Percentiles rank a stretch among this genome's conserved stretches.
These are phyloP conservation scores for Penicillium sp. DNA, from an alignment of 2,329 filamentous ascomycete genomes.

Conservation along the genomic window DNA sequence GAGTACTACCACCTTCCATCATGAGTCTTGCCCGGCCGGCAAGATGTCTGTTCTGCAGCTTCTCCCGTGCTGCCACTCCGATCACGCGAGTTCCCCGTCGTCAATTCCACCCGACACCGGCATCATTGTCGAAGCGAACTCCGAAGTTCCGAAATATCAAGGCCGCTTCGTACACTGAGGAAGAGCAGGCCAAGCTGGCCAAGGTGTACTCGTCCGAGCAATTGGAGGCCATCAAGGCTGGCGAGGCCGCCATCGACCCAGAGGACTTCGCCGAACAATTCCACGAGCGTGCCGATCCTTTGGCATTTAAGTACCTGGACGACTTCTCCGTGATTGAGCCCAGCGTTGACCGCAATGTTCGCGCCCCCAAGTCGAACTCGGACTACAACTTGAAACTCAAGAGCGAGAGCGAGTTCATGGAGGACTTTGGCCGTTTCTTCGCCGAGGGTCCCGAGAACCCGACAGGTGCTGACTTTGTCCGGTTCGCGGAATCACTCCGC, in stretches of 20 bases:
- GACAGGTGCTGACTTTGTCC: constrained; percentile 42
- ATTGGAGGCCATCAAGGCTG: constrained; percentile 75
- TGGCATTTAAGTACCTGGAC: constrained; percentile 73
- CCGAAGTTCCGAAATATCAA: constrained; percentile 42
- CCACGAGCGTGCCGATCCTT: constrained; percentile 67
- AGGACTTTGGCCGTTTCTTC: constrained; percentile 54
- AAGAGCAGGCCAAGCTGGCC: constrained; percentile 62
- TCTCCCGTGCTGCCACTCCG: constrained; percentile 41
- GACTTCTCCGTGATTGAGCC: constrained; percentile 77
- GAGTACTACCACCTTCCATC: constrained; percentile 24
- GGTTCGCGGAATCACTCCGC: constrained; percentile 47
- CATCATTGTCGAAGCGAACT: constrained; percentile 38
- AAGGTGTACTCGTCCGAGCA: constrained; percentile 77
- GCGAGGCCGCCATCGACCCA: constrained; percentile 71
- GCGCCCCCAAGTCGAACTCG: constrained; percentile 50
- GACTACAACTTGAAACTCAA: constrained; percentile 61
- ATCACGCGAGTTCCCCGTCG: constrained; percentile 46
- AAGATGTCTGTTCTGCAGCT: constrained; percentile 52
- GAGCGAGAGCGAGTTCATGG: constrained; percentile 58
- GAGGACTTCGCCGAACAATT: constrained; percentile 73
- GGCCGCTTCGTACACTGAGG: constrained; percentile 58
- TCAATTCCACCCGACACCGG: constrained; percentile 48
- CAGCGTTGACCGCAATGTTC: constrained; percentile 68
- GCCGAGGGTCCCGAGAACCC: constrained; percentile 53
- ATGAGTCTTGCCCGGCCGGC: constrained; percentile 52